Percentiles rank a stretch among this genome's conserved stretches.
phyloP scores from a whole-genome alignment of 192 early-diverging fungal species.

The Coemansia sp. region DNA sequence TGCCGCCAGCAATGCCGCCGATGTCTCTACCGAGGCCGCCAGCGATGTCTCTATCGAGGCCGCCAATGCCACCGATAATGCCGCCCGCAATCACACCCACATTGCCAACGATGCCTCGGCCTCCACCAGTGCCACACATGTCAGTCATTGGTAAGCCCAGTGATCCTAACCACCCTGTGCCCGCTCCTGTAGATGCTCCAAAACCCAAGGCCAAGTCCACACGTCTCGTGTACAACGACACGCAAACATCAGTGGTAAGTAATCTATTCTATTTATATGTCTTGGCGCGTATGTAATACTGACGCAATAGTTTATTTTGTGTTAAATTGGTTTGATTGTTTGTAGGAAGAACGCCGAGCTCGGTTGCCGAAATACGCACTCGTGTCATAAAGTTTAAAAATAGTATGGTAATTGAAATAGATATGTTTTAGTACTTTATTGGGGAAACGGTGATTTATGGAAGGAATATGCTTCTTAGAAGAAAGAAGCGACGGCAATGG shows the following conservation, averaged over 20 bases:
- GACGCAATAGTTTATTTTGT: background rate
- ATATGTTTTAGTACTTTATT: background rate
- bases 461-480: slow-evolving; percentile 26
- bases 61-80: background rate
- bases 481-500: slow-evolving; percentile 36
- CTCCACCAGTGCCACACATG: background rate
- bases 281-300: background rate
- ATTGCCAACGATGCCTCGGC: background rate
- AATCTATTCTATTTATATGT: background rate
- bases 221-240: slow-evolving; percentile 39
- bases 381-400: background rate
- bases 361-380: slow-evolving; percentile 26
- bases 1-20: background rate
- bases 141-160: slow-evolving; percentile 12
- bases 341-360: slow-evolving; percentile 47
- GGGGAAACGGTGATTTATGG: background rate
- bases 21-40: background rate
- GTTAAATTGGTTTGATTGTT: background rate
- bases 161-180: slow-evolving; percentile 1
- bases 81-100: background rate
- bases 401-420: too few relatives aligned
- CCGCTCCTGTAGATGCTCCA: slow-evolving; percentile 28
- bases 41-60: background rate
- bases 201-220: slow-evolving; percentile 20
- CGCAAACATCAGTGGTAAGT: slow-evolving; percentile 43